Conservation (phyloP, 306 rosid species). For the Pterocarpus santalinus region DNA sequence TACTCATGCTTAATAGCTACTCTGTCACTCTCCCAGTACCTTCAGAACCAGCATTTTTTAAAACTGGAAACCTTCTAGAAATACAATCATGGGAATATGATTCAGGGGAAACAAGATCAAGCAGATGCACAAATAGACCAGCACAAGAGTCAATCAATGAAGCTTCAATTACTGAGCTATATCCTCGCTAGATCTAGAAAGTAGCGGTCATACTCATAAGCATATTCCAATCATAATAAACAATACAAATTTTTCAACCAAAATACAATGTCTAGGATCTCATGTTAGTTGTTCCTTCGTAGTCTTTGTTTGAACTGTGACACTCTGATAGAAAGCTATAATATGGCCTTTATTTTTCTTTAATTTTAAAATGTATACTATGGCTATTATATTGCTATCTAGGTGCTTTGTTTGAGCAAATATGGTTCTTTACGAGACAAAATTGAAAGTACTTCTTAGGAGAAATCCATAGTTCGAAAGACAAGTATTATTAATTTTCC, state of each 20-base stretch:
- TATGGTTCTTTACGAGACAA: too few species aligned
- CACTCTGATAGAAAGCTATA: background rate
- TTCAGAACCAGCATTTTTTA: conserved; percentile 26
- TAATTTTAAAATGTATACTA: too few species aligned
- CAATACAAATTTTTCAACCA: background rate
- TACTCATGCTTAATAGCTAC: conserved; percentile 30
- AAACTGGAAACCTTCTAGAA: background rate
- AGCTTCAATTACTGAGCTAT: background rate
- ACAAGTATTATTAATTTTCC: too few species aligned
- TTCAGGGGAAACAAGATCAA: background rate
- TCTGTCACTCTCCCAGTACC: conserved; percentile 2
- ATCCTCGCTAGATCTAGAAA: conserved; percentile 21
- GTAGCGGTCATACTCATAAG: background rate
- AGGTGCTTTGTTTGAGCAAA: too few species aligned
- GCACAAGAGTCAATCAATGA: background rate
- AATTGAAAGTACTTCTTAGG: too few species aligned
- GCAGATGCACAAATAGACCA: background rate
- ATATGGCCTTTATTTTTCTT: too few species aligned
- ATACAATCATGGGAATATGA: background rate
- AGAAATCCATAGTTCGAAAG: too few species aligned
- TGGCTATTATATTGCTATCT: too few species aligned
- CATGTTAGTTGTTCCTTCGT: background rate
- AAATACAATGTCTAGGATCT: background rate
- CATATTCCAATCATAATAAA: background rate
- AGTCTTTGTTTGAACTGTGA: background rate